Base-by-base conservation (phyloP, 1,284 basidiomycete species). In the Schizopora paradoxa region DNA sequence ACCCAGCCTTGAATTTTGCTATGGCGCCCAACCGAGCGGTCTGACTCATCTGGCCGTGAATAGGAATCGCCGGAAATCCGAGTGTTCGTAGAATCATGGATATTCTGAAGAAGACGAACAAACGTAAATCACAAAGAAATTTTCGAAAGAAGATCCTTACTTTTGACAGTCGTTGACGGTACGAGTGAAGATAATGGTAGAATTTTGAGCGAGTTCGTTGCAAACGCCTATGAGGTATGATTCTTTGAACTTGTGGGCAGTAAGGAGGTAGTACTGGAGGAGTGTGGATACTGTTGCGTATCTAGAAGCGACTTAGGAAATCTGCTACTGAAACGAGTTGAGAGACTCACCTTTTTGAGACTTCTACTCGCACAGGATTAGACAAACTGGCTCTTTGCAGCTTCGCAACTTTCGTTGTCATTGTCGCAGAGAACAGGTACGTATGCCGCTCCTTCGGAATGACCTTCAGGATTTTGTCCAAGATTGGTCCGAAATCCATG, bases 401-500 rank as follows among this genome's bases (percentile, higher is more conserved):
- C 66, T 99, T 98, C 19, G 91, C 93, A 7, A 99, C 93, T 66
- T 98, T 99, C 18, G 92, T 96, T 2, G 95, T 97, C 94, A 99
- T 99, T n/a, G 96, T 99, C 1, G 96, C 96, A 11, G 93, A 96
- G 72, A 96, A 99, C 1, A 99, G 77, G 64, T 94, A 98, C 0
- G 96, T 99, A 27, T 86, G 89, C 16, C 96, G 79, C 59, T 99
- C 94, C 59, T 85, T 89, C 14, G 96, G 96, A 53, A 99, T 88
- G 34, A 90, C 82, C 67, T 96, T 96, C 35, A 99, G 73, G 52
- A 99, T 92, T 70, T 94, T 95, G 72, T 99, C 96, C 53, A 99
- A 94, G 47, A 91, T 88, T 28, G 91, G 87, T 14, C 93, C 94
- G 59, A 99, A 99, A 63, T 99, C 96, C 80, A 99, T 86, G 67